Base-by-base conservation (phyloP, 805 yeast genomes). In the Wickerhamiella dianesei region DNA sequence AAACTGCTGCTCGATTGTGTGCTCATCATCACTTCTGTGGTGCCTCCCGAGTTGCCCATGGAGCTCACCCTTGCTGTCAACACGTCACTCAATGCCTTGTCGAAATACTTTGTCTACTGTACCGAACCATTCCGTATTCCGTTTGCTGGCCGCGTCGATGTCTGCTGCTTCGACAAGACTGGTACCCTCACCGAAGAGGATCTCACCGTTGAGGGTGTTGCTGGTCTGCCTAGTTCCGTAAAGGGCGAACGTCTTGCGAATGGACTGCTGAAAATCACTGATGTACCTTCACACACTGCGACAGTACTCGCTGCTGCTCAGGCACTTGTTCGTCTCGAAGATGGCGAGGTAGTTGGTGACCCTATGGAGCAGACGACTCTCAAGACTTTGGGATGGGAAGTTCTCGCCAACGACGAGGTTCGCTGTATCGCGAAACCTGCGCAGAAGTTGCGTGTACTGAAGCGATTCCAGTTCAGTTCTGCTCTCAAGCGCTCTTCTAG, bases 121-220 rank as follows among this genome's bases (percentile, higher is more conserved):
- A 92, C 98, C 40, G 98, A 92, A 66, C 98, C 98, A 16, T 92
- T 92, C 72, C 77, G 98, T 69, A 88, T 92, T 56, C 97, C 98
- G 46, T 77, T 82, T 61, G 98, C 97, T 48, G 98, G 98, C 58
- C 80, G 97, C 69, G 79, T 92, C 50, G 98, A 92, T 65, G 95
- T 92, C 46, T 92, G 98, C 70, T 92, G 97, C 71, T 92, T 92
- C 58, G 98, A 92, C 67, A 92, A 92, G 62, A 92, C 98, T 44
- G 98, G 98, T 65, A 92, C 98, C 44, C 75, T 92, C 58, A 92
- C 98, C 32, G 96, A 94, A 50, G 98, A 92, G 65, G 96, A 92
- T 62, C 73, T 92, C 55, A 88, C 82, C 19, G 92, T 92, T 59
- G 97, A 92, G 70, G 98, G 98, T 57, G 72, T 89, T 55, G 96